phyloP scores from a whole-genome alignment of 805 yeast genomes.

The Candida schatavii region DNA sequence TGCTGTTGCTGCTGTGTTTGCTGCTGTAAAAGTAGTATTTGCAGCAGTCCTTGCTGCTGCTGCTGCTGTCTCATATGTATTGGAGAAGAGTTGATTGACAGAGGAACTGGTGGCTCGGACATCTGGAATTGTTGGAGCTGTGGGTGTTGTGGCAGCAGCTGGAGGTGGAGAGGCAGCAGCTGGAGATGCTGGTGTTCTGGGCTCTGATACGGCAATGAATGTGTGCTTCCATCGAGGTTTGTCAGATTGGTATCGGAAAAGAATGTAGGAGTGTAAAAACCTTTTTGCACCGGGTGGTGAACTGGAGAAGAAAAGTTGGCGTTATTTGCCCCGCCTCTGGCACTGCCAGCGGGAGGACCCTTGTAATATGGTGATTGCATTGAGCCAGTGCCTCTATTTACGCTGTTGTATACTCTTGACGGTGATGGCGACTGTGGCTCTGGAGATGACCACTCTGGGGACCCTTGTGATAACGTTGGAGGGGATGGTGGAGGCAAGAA shows the following conservation, averaged over 20 bases:
- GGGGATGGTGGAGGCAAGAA: slow-evolving; percentile 40
- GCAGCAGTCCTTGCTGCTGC: background rate
- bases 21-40: slow-evolving; percentile 1
- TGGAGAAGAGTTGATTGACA: background rate
- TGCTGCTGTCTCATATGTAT: slow-evolving; percentile 2
- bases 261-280: slow-evolving; percentile 39
- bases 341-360: background rate
- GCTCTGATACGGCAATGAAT: slow-evolving; percentile 1
- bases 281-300: slow-evolving; percentile 19
- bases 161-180: slow-evolving; percentile 18
- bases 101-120: slow-evolving; percentile 8
- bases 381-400: background rate
- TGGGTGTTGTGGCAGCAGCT: background rate
- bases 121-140: slow-evolving; percentile 1
- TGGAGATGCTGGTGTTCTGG: background rate
- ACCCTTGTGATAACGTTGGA: slow-evolving; percentile 28
- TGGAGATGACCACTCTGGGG: slow-evolving; percentile 41
- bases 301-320: slow-evolving; percentile 22
- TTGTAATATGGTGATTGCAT: background rate
- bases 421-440: slow-evolving; percentile 37
- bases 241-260: slow-evolving; percentile 29
- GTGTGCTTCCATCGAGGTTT: background rate
- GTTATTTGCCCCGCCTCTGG: background rate
- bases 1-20: slow-evolving; percentile 6
- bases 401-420: slow-evolving; percentile 8